Conservation (phyloP, 257 asterid genomes). For the Scutellaria galericulata region DNA sequence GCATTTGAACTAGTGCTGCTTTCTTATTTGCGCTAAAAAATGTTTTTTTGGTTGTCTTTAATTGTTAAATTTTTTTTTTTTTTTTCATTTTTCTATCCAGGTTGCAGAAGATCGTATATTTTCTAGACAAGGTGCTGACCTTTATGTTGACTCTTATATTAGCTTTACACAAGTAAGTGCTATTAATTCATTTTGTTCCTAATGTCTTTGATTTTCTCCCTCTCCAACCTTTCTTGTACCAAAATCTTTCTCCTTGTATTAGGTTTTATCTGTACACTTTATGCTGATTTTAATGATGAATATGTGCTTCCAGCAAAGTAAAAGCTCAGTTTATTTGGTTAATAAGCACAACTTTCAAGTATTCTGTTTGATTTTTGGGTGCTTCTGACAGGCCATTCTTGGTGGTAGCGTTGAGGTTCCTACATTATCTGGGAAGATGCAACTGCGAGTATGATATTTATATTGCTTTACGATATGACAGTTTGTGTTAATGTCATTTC, state of each 20-base stretch:
- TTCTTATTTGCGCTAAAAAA: slow-evolving; percentile 10
- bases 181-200: slow-evolving; percentile 28
- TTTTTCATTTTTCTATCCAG: slow-evolving; percentile 45
- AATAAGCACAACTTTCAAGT: slow-evolving; percentile 9
- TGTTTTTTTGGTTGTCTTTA: slow-evolving; percentile 5
- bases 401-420: slow-evolving; percentile 88
- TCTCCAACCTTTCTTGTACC: slow-evolving; percentile 11
- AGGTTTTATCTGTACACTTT: slow-evolving; percentile 10
- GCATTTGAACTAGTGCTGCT: slow-evolving; percentile 23
- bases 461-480: slow-evolving; percentile 23
- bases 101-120: slow-evolving; percentile 74
- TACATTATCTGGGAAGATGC: slow-evolving; percentile 71
- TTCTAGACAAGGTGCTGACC: slow-evolving; percentile 83
- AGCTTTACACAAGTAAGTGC: slow-evolving; percentile 82
- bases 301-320: slow-evolving; percentile 18
- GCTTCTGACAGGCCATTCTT: slow-evolving; percentile 79
- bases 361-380: slow-evolving; percentile 26
- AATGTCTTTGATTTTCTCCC: background rate
- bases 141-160: slow-evolving; percentile 76
- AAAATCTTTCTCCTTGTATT: background rate
- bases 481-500: slow-evolving; percentile 30
- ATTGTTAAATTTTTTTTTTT: slow-evolving; percentile 16
- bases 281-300: slow-evolving; percentile 11
- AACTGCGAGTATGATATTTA: slow-evolving; percentile 59
- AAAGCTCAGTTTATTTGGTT: slow-evolving; percentile 12